Conservation (phyloP, 2,329 filamentous ascomycete species). For the Botrytis tulipae region DNA sequence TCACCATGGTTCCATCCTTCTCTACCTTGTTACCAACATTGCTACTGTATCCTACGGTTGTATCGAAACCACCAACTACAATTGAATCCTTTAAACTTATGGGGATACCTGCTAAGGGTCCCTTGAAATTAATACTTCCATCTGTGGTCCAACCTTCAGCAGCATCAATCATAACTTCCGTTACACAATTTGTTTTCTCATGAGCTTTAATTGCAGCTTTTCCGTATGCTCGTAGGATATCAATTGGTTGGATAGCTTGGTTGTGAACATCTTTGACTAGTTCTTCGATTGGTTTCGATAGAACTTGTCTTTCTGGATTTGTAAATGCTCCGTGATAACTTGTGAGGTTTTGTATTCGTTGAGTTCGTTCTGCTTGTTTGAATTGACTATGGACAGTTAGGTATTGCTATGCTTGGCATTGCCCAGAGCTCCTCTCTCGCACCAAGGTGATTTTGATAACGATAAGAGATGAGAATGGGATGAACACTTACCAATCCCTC, state of each 20-base stretch:
- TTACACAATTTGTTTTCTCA: slow-evolving; percentile 82
- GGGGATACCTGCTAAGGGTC: slow-evolving; percentile 82
- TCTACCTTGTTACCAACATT: slow-evolving; percentile 72
- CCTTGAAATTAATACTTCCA: slow-evolving; percentile 66
- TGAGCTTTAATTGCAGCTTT: slow-evolving; percentile 85
- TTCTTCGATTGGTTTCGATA: slow-evolving; percentile 71
- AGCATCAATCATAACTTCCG: slow-evolving; percentile 77
- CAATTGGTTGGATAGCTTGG: slow-evolving; percentile 61
- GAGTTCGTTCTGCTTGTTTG: slow-evolving; percentile 74
- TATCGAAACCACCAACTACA: slow-evolving; percentile 80
- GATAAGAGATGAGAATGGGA: slow-evolving; percentile 12
- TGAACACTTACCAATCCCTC: slow-evolving; percentile 35
- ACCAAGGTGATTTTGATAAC: neutral
- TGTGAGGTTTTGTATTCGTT: slow-evolving; percentile 65
- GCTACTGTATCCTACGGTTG: slow-evolving; percentile 74
- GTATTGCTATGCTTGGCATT: slow-evolving; percentile 3
- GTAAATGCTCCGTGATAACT: slow-evolving; percentile 67
- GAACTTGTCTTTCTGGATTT: slow-evolving; percentile 60
- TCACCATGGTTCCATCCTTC: slow-evolving; percentile 71
- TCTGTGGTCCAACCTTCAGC: slow-evolving; percentile 69
- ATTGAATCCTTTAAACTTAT: slow-evolving; percentile 81
- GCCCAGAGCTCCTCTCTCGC: neutral
- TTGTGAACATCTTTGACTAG: slow-evolving; percentile 77
- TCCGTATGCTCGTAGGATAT: slow-evolving; percentile 81
- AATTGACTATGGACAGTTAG: slow-evolving; percentile 56